Conservation (phyloP, 2,329 filamentous ascomycete species). For the Aspergillus unguis region DNA sequence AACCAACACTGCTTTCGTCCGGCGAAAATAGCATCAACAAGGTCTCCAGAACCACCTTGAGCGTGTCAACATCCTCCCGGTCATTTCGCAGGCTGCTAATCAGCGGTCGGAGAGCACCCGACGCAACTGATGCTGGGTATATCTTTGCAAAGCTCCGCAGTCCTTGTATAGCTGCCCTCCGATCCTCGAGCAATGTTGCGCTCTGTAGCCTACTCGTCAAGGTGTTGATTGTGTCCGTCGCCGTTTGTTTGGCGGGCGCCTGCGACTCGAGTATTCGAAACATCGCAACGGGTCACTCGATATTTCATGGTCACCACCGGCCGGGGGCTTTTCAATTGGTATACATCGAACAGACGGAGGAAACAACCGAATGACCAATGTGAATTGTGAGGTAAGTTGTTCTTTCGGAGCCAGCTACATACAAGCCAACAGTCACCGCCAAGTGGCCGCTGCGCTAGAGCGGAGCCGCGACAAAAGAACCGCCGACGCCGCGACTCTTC, state of each 20-base stretch:
- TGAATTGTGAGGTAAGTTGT: slow-evolving; percentile 17
- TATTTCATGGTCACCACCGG: slow-evolving; percentile 42
- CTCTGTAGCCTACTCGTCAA: slow-evolving; percentile 83
- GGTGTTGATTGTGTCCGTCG: slow-evolving; percentile 87
- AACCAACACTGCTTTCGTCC: slow-evolving; percentile 57
- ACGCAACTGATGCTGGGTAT: slow-evolving; percentile 92
- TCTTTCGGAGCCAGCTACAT: slow-evolving; percentile 13
- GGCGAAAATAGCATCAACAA: slow-evolving; percentile 85
- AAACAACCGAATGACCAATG: slow-evolving; percentile 10
- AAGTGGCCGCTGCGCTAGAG: slow-evolving; percentile 18
- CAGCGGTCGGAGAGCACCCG: slow-evolving; percentile 81
- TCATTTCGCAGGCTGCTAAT: slow-evolving; percentile 84
- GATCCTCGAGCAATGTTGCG: slow-evolving; percentile 89
- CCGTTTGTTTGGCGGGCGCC: slow-evolving; percentile 92
- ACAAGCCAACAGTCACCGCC: slow-evolving; percentile 13
- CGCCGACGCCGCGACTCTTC: slow-evolving; percentile 19
- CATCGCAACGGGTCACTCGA: slow-evolving; percentile 39
- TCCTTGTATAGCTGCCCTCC: slow-evolving; percentile 86
- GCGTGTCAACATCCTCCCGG: slow-evolving; percentile 90
- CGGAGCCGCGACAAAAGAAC: slow-evolving; percentile 25
- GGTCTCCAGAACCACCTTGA: slow-evolving; percentile 92
- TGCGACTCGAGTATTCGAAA: slow-evolving; percentile 62
- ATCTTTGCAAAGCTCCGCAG: slow-evolving; percentile 94
- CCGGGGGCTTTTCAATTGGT: slow-evolving; percentile 24
- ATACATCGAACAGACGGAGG: slow-evolving; percentile 27